Conservation (phyloP, 108 stramenopile species). For the Cyclotella sp. region DNA sequence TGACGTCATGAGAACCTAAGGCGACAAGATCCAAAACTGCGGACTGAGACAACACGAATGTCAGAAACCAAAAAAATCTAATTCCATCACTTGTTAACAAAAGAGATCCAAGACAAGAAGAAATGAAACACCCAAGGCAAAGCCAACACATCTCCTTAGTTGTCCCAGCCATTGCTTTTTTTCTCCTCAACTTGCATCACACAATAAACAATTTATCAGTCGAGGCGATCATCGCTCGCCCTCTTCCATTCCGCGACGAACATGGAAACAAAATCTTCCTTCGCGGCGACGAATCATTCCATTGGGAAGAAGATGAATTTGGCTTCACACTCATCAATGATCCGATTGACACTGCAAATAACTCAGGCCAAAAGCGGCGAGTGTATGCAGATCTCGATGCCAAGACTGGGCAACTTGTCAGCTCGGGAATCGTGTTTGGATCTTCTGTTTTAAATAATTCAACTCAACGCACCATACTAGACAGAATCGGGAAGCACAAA, state of each 20-base stretch:
- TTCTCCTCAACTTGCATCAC: not conserved
- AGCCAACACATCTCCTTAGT: too few species aligned
- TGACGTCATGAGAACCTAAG: too few species aligned
- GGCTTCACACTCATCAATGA: slow-evolving; percentile 49
- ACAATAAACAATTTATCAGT: not conserved
- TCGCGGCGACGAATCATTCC: slow-evolving; percentile 44
- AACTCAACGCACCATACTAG: not conserved
- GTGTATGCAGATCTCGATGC: slow-evolving; percentile 32
- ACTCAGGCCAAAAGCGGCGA: not conserved
- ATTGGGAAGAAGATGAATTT: slow-evolving; percentile 45
- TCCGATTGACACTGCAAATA: not conserved
- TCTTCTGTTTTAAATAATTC: not conserved
- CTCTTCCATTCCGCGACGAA: slow-evolving; percentile 30
- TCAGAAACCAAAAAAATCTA: too few species aligned
- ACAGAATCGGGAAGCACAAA: slow-evolving; percentile 22
- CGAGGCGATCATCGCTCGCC: slow-evolving; percentile 30
- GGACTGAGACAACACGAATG: too few species aligned
- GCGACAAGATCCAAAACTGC: too few species aligned
- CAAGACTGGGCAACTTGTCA: slow-evolving; percentile 33
- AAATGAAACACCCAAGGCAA: too few species aligned
- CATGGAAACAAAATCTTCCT: slow-evolving; percentile 37
- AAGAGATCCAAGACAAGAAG: too few species aligned
- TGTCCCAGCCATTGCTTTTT: too few species aligned
- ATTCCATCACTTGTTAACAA: too few species aligned
- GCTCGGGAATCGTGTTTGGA: slow-evolving; percentile 35